Base-by-base conservation (phyloP, 2,329 filamentous ascomycete genomes). In the Ambrosiella xylebori region DNA sequence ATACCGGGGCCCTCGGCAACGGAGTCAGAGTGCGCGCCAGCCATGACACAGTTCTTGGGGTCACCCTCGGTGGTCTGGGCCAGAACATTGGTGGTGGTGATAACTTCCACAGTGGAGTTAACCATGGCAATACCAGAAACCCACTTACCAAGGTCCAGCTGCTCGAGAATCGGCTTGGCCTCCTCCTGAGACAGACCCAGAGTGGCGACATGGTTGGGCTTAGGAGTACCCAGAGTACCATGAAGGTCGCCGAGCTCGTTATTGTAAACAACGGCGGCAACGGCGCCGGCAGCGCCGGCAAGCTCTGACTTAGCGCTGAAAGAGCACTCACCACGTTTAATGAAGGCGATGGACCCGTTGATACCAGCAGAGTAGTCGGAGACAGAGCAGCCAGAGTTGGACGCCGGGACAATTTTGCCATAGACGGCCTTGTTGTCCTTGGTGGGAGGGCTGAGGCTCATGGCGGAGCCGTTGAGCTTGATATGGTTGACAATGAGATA, bases 201-300 rank as follows among this genome's bases (percentile, higher is more conserved):
- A 1, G 82, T 86, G 0, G 86, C 80, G 4, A 86, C 73, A 63
- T 88, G 78, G 56, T 80, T 64, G 9, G 74, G 71, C 0, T 71
- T 71, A 0, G 82, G 81, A 0, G 71, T 73, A 9, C 83, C 85
- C 2, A 93, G 73, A 0, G 86, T 90, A 45, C 86, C 87, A 55
- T 76, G 74, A 0, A 88, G 69, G 2, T 71, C 68, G 1, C 80
- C 85, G 1, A 76, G 70, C 54, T 80, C 80, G 63, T 82, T 84
- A 72, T 91, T 88, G 71, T 86, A 90, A 54, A 93, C 74, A 12
- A 93, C 70, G 0, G 82, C 84, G 1, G 82, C 86, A 2, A 79
- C 68, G 4, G 87, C 87, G 17, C 86, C 85, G 1, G 84, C 84
- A 54, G 73, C 74, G 47, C 82, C 84, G 5, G 87, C 86, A 12